Conservation (phyloP, 768 basidiomycete genomes). For the Leucogyrophana mollusca region DNA sequence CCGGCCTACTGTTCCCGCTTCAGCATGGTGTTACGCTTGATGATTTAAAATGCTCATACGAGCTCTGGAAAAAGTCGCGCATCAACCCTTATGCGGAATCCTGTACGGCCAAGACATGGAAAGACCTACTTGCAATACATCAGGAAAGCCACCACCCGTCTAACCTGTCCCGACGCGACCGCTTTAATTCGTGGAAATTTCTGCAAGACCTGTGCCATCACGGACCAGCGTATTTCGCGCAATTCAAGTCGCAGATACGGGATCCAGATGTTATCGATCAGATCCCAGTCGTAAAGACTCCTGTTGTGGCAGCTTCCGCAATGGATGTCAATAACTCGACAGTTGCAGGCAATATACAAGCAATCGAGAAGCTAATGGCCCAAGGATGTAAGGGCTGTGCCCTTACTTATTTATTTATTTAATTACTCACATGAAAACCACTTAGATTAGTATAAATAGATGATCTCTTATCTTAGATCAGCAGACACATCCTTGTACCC, state of each 20-base stretch:
- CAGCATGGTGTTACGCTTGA: constrained; percentile 15
- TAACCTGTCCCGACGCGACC: constrained; percentile 18
- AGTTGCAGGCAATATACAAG: constrained; percentile 17
- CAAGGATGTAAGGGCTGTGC: no score
- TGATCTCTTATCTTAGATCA: no score
- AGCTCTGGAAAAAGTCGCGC: constrained; percentile 31
- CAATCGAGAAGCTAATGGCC: constrained; percentile 8
- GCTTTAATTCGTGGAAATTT: constrained; percentile 23
- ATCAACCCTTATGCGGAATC: constrained; percentile 16
- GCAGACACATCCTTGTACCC: no score
- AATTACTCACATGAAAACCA: no score
- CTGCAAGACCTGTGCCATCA: constrained; percentile 9
- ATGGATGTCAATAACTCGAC: constrained; percentile 24
- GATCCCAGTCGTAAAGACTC: constrained; percentile 21
- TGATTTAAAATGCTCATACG: constrained; percentile 30
- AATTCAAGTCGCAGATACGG: constrained; percentile 14
- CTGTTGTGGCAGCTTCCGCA: constrained; percentile 14
- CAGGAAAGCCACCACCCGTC: constrained; percentile 13
- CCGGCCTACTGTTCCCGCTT: constrained; percentile 19
- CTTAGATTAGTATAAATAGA: no score
- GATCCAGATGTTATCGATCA: constrained; percentile 23
- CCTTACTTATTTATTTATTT: no score
- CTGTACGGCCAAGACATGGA: constrained; percentile 1
- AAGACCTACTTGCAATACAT: constrained; percentile 10
- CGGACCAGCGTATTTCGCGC: constrained; percentile 18